Percentiles rank a stretch among this genome's conserved stretches.
Evolutionary conservation across 2,329 filamentous ascomycete genomes (phyloP).

Genomic region (Diaporthe ilicicola): DNA sequence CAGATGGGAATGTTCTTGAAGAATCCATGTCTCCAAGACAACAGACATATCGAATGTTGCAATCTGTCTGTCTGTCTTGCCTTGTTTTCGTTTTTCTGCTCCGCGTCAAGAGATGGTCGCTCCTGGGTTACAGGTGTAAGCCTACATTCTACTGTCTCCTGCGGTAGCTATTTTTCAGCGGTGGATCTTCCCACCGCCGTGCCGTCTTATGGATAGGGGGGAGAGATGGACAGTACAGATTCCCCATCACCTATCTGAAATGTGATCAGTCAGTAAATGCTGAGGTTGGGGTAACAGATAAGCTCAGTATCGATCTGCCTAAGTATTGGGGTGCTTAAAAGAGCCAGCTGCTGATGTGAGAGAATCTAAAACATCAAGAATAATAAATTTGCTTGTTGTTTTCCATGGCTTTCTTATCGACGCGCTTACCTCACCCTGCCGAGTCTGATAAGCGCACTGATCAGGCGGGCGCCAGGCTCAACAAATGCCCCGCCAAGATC

Average conservation of each 20-base stretch:
- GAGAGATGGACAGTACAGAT: too few relatives aligned
- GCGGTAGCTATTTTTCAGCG: not conserved
- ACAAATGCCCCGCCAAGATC: conserved; percentile 6
- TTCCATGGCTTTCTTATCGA: not conserved
- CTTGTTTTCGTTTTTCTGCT: too few relatives aligned
- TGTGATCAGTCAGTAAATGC: too few relatives aligned
- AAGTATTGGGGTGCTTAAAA: too few relatives aligned
- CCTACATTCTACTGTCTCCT: not conserved
- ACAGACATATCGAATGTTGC: not conserved
- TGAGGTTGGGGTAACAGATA: too few relatives aligned
- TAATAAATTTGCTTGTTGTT: not conserved
- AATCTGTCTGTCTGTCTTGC: not conserved
- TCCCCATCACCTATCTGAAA: too few relatives aligned
- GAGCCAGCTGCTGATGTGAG: too few relatives aligned
- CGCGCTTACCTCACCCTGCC: not conserved
- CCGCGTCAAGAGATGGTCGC: too few relatives aligned
- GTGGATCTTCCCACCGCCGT: not conserved
- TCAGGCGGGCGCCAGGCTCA: not conserved
- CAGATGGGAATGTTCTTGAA: not conserved
- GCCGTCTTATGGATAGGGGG: too few relatives aligned
- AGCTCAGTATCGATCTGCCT: too few relatives aligned
- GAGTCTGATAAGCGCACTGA: conserved; percentile 4
- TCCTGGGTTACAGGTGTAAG: too few relatives aligned
- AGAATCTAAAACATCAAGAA: not conserved
- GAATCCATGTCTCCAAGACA: not conserved